Percentiles rank a stretch among this genome's conserved stretches.
These are phyloP conservation scores for Trichoderma atrobrunneum DNA, from an alignment of 2,329 filamentous ascomycete species.

Conservation along the genomic window DNA sequence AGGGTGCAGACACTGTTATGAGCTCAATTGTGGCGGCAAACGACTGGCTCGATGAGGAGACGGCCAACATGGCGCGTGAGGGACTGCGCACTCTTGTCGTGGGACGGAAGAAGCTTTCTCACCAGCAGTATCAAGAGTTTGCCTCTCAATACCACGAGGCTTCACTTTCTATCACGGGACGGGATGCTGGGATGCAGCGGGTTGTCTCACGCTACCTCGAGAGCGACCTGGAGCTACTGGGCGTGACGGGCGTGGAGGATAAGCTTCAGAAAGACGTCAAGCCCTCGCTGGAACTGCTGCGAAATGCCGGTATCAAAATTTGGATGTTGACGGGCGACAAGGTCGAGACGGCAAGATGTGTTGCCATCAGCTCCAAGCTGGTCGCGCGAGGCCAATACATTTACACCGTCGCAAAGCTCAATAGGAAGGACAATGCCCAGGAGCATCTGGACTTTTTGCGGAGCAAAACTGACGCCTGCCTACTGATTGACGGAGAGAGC, in stretches of 20 bases:
- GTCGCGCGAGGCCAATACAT: constrained; percentile 94
- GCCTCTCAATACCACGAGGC: constrained; percentile 72
- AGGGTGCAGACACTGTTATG: constrained; percentile 98
- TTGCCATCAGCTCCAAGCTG: constrained; percentile 90
- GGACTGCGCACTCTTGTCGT: constrained; percentile 91
- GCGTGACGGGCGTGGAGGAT: constrained; percentile 97
- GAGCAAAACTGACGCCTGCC: constrained; percentile 79
- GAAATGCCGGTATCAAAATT: constrained; percentile 97
- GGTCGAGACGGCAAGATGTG: constrained; percentile 93
- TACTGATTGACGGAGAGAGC: constrained; percentile 93
- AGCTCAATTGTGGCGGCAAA: constrained; percentile 90
- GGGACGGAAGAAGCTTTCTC: constrained; percentile 81
- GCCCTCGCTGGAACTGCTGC: constrained; percentile 86
- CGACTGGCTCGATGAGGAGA: constrained; percentile 98
- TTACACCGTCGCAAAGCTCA: constrained; percentile 84
- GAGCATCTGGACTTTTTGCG: constrained; percentile 86
- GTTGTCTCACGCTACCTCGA: constrained; percentile 82
- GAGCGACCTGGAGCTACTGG: constrained; percentile 82
- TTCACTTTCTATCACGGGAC: constrained; percentile 72
- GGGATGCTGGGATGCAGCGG: constrained; percentile 77
- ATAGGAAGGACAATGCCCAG: constrained; percentile 78
- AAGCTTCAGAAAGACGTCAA: constrained; percentile 96
- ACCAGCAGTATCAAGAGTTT: constrained; percentile 79
- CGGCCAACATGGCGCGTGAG: constrained; percentile 98
- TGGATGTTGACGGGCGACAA: constrained; percentile 99